These are phyloP conservation scores for Pugionium dolabratum DNA, from an alignment of 345 rosid genomes.

Conservation along the genomic window DNA sequence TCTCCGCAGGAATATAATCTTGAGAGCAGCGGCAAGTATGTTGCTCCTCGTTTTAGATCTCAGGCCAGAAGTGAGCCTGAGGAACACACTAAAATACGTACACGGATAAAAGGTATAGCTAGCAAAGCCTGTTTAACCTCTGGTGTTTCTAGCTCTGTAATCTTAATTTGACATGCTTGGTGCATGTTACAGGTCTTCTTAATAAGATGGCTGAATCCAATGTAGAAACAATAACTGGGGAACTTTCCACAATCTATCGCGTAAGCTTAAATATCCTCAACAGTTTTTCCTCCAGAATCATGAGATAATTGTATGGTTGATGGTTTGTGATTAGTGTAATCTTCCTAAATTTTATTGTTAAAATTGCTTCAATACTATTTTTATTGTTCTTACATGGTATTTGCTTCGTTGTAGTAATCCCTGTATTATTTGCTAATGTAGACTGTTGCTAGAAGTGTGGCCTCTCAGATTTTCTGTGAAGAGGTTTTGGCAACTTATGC, in stretches of 20 bases:
- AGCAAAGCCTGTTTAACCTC: conserved; percentile 25
- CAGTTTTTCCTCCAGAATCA: conserved; percentile 6
- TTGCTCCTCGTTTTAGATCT: conserved; percentile 75
- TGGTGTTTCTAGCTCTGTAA: conserved; percentile 15
- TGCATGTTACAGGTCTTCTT: conserved; percentile 67
- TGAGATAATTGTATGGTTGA: conserved; percentile 15
- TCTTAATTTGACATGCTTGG: conserved; percentile 25
- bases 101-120: conserved; percentile 68
- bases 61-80: conserved; percentile 59
- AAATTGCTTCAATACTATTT: background rate
- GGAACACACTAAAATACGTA: conserved; percentile 68
- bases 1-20: conserved; percentile 28
- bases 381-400: conserved; percentile 8
- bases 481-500: conserved; percentile 83
- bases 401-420: conserved; percentile 12
- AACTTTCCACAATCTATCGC: conserved; percentile 61
- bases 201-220: conserved; percentile 85
- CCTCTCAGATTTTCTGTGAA: conserved; percentile 68
- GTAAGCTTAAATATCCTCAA: conserved; percentile 47
- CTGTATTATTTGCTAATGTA: conserved; percentile 41
- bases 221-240: conserved; percentile 80
- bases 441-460: conserved; percentile 63
- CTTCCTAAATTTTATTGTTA: conserved; percentile 1
- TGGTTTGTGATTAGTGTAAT: background rate
- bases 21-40: conserved; percentile 51